Evolutionary conservation across 164 flowering plant species (phyloP).

Genomic region (Hamamelis virginiana): DNA sequence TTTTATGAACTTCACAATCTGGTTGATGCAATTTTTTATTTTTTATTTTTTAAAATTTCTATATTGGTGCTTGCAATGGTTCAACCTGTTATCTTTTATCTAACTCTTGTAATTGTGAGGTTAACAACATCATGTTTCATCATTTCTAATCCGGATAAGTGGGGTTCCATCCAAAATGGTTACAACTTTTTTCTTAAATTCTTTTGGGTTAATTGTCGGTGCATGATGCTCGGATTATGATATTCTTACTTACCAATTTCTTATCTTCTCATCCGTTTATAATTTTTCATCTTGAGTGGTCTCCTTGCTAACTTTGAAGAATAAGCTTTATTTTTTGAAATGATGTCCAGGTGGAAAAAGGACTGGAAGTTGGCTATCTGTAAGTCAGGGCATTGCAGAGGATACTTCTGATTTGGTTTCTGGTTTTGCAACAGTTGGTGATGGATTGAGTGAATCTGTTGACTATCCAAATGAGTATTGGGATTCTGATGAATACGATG

Average conservation of each 20-base stretch:
- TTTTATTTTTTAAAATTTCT: too few species aligned
- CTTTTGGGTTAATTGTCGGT: neutral
- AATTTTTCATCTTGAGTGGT: neutral
- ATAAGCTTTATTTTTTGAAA: conserved; percentile 3
- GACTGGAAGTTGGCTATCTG: conserved; percentile 89
- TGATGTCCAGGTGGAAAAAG: conserved; percentile 61
- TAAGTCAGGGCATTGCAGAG: conserved; percentile 95
- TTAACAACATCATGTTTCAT: neutral
- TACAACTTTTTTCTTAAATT: neutral
- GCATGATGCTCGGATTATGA: too few species aligned
- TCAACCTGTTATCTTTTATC: neutral
- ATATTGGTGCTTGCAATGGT: neutral
- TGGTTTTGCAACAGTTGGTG: conserved; percentile 95
- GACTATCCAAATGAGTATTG: conserved; percentile 97
- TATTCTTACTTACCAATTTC: neutral
- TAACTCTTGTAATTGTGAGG: neutral
- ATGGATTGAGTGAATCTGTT: conserved; percentile 83
- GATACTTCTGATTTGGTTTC: conserved; percentile 91
- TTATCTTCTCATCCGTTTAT: neutral
- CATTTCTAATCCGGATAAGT: neutral
- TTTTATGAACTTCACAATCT: too few species aligned
- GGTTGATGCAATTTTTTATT: neutral
- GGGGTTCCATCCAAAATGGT: neutral
- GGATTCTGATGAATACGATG: conserved; percentile 99
- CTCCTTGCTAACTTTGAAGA: neutral